Conservation (phyloP, 805 yeast species). For the Wickerhamiella cacticola region DNA sequence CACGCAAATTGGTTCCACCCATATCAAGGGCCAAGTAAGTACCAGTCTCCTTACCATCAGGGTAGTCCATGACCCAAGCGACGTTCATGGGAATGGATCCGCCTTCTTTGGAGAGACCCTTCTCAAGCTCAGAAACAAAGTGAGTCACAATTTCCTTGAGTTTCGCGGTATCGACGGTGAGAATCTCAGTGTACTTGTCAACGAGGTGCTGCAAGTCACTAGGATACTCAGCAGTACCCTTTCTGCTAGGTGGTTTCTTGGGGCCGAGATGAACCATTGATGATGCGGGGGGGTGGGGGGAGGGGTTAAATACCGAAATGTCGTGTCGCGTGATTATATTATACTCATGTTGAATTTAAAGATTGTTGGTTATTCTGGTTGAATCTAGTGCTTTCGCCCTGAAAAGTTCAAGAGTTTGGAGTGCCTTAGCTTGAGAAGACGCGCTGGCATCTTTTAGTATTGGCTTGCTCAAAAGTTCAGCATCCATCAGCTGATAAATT, state of each 20-base stretch:
- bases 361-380: too few species aligned
- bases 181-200: conserved; percentile 43
- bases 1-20: conserved; percentile 96
- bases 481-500: too few species aligned
- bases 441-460: too few species aligned
- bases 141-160: conserved; percentile 59
- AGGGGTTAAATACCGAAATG: neutral
- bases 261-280: conserved; percentile 81
- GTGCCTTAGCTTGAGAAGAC: too few species aligned
- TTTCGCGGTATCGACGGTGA: conserved; percentile 49
- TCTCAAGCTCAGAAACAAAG: conserved; percentile 65
- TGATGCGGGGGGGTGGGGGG: neutral
- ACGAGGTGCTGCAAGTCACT: conserved; percentile 48
- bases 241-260: conserved; percentile 68
- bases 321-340: too few species aligned
- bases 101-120: conserved; percentile 53
- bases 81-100: conserved; percentile 95
- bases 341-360: too few species aligned
- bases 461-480: too few species aligned
- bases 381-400: too few species aligned
- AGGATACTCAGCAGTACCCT: conserved; percentile 56
- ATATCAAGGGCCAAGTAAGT: conserved; percentile 85
- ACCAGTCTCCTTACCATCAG: conserved; percentile 85
- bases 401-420: too few species aligned
- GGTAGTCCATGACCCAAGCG: conserved; percentile 90